Conservation (phyloP, 1,284 basidiomycete species). For the Pascua sp. region DNA sequence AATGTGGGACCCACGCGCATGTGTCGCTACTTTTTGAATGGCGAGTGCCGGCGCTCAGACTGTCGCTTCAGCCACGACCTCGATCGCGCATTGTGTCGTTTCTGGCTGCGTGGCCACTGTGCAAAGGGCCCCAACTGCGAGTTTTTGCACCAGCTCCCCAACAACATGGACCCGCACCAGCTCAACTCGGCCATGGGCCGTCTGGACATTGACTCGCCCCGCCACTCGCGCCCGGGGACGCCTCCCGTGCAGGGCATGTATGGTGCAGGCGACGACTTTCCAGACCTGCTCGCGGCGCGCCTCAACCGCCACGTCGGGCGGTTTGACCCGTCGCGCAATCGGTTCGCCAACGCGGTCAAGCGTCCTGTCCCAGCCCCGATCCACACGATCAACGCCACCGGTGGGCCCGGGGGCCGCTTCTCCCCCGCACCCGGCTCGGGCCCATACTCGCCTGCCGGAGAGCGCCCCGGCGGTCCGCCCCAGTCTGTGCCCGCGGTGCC, state of each 20-base stretch:
- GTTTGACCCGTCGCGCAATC: conserved; percentile 71
- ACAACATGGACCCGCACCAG: conserved; percentile 49
- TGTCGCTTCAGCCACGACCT: conserved; percentile 95
- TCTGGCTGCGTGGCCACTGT: conserved; percentile 95
- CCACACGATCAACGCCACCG: conserved; percentile 19
- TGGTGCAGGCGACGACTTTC: conserved; percentile 75
- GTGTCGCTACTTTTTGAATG: conserved; percentile 93
- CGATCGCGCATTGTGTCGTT: conserved; percentile 88
- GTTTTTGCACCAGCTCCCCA: conserved; percentile 83
- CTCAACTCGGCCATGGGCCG: conserved; percentile 65
- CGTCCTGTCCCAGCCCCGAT: conserved; percentile 33
- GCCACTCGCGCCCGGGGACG: conserved; percentile 38
- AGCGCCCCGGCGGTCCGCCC: conserved; percentile 52
- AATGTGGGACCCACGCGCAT: conserved; percentile 63
- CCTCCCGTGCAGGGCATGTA: conserved; percentile 24
- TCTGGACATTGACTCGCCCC: conserved; percentile 57
- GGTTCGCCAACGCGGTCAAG: conserved; percentile 63
- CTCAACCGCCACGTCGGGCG: conserved; percentile 47
- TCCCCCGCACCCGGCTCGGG: conserved; percentile 38
- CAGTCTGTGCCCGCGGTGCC: conserved; percentile 52
- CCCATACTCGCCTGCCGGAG: conserved; percentile 5
- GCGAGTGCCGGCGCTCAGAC: conserved; percentile 91
- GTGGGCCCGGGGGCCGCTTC: conserved; percentile 24
- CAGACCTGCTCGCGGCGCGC: conserved; percentile 54
- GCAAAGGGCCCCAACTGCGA: conserved; percentile 76